Conservation (phyloP, 2,329 filamentous ascomycete species). For the Trichoderma sp. region DNA sequence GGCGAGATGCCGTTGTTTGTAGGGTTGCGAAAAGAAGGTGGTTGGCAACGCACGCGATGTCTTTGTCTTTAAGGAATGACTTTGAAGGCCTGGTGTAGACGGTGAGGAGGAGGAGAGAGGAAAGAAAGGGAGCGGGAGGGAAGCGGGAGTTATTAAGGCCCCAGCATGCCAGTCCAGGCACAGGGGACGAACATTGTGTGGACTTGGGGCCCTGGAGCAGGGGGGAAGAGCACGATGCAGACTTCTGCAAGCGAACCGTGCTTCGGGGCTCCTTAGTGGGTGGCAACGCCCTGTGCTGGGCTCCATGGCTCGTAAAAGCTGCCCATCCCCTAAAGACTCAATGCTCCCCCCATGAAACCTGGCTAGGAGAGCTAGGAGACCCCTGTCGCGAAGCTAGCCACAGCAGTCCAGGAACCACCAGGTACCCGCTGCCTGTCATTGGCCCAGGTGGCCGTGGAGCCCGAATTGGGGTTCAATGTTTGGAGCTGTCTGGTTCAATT, state of each 20-base stretch:
- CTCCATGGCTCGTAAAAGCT: background rate
- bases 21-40: constrained; percentile 19
- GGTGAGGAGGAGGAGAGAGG: constrained; percentile 17
- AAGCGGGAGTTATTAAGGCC: constrained; percentile 26
- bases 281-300: background rate
- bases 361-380: background rate
- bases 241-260: background rate
- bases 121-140: constrained; percentile 14
- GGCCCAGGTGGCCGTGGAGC: background rate
- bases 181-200: background rate
- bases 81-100: constrained; percentile 20
- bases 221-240: background rate
- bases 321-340: background rate
- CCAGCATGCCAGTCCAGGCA: background rate
- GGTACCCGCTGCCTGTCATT: constrained; percentile 18
- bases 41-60: constrained; percentile 17
- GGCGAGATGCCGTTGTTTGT: constrained; percentile 1
- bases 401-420: constrained; percentile 20
- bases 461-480: background rate
- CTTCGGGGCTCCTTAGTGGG: background rate
- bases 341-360: background rate
- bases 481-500: no score
- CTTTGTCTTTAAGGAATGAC: constrained; percentile 25
- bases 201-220: background rate
- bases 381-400: background rate